These are phyloP conservation scores for Candida incommunis DNA, from an alignment of 805 yeast species.

Conservation along the genomic window DNA sequence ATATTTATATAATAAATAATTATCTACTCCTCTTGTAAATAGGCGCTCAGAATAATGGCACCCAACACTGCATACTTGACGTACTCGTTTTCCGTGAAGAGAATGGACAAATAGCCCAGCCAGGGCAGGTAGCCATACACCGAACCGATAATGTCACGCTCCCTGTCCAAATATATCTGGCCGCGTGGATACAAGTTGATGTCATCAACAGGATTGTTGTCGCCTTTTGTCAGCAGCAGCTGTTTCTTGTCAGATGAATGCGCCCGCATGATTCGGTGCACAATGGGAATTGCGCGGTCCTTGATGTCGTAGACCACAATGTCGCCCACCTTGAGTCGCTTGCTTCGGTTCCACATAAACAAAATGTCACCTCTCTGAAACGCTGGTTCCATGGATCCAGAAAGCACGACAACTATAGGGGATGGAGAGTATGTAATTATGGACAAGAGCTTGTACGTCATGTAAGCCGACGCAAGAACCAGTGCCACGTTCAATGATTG, in stretches of 20 bases:
- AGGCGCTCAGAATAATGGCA: slow-evolving; percentile 52
- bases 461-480: slow-evolving; percentile 77
- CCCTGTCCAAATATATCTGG: slow-evolving; percentile 63
- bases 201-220: slow-evolving; percentile 87
- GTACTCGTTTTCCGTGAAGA: slow-evolving; percentile 77
- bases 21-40: slow-evolving; percentile 40
- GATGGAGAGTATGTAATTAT: slow-evolving; percentile 71
- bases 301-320: slow-evolving; percentile 81
- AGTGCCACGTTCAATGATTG: slow-evolving; percentile 61
- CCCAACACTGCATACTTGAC: slow-evolving; percentile 71
- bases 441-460: slow-evolving; percentile 79
- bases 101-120: slow-evolving; percentile 81
- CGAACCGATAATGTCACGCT: slow-evolving; percentile 70
- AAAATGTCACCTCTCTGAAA: slow-evolving; percentile 95
- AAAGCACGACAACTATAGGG: slow-evolving; percentile 90
- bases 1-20: too few species aligned
- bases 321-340: slow-evolving; percentile 65
- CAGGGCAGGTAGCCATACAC: slow-evolving; percentile 88
- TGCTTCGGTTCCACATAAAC: slow-evolving; percentile 77
- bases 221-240: slow-evolving; percentile 83
- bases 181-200: slow-evolving; percentile 66
- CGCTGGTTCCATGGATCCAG: slow-evolving; percentile 99
- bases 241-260: slow-evolving; percentile 47
- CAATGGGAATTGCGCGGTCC: slow-evolving; percentile 82
- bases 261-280: slow-evolving; percentile 83